Percentiles rank a stretch among this genome's conserved stretches.
Conservation (phyloP, 2,329 filamentous ascomycete species). For the Fusarium odoratissimum region DNA sequence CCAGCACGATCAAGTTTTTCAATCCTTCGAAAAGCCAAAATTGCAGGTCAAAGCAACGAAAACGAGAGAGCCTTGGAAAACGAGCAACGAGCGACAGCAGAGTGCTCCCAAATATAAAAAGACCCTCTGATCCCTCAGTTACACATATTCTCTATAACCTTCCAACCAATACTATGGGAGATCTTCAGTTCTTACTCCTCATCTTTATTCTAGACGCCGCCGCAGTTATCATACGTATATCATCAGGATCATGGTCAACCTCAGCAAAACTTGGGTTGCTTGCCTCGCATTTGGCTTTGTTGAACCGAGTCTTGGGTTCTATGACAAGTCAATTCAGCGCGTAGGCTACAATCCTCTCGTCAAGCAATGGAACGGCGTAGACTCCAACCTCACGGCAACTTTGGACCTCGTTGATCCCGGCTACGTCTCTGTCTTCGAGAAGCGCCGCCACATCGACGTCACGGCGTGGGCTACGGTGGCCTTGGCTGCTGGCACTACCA, state of each 20-base stretch:
- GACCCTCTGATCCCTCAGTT: too few relatives aligned
- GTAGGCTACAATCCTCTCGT: background rate
- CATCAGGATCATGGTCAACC: background rate
- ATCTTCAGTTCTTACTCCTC: background rate
- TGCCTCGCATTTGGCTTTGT: background rate
- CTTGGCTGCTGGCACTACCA: background rate
- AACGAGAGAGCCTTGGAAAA: background rate
- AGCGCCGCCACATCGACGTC: background rate
- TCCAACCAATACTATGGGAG: background rate
- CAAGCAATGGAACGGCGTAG: background rate
- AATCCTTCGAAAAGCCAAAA: background rate
- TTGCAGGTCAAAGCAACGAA: background rate
- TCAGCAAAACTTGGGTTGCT: background rate
- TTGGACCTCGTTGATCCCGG: background rate
- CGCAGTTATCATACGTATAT: background rate
- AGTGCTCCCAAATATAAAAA: background rate
- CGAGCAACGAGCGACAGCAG: background rate
- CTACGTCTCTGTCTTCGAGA: background rate
- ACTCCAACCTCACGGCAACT: background rate
- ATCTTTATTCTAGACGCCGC: background rate
- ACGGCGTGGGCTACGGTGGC: background rate
- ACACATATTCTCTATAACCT: background rate
- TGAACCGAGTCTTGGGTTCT: background rate
- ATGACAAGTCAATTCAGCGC: background rate
- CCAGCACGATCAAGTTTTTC: background rate